Percentiles rank a stretch among this genome's conserved stretches.
These are phyloP conservation scores for Pezicula rhizophila DNA, from an alignment of 2,329 filamentous ascomycete genomes.

Conservation along the genomic window DNA sequence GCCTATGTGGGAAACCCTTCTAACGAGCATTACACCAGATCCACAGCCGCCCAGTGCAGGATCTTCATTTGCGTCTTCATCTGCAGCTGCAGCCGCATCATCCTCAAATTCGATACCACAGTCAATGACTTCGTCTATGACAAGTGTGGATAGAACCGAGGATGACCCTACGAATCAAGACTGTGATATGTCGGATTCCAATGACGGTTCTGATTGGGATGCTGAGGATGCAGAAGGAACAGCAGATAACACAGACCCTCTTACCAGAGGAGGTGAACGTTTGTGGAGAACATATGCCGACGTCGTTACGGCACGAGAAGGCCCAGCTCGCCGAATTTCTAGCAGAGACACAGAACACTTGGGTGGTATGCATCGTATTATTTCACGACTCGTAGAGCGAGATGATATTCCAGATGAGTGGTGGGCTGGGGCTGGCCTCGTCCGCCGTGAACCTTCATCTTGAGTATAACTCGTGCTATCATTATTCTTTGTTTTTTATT, in stretches of 20 bases:
- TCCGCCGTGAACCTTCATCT: constrained; percentile 34
- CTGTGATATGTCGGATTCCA: constrained; percentile 21
- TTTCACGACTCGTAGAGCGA: constrained; percentile 62
- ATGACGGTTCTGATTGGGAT: constrained; percentile 15
- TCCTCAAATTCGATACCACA: constrained; percentile 17
- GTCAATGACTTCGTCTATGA: constrained; percentile 23
- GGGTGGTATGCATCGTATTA: constrained; percentile 64
- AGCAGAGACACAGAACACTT: constrained; percentile 30
- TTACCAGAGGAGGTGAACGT: not conserved
- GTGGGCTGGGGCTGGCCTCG: constrained; percentile 67
- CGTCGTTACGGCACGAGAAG: constrained; percentile 25
- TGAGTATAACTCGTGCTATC: constrained; percentile 6
- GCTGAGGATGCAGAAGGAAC: constrained; percentile 31
- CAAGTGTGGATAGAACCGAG: constrained; percentile 15
- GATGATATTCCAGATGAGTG: constrained; percentile 77
- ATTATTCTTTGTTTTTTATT: not conserved
- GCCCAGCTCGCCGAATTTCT: constrained; percentile 26
- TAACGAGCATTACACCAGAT: constrained; percentile 76
- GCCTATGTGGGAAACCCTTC: constrained; percentile 71
- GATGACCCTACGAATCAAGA: constrained; percentile 15
- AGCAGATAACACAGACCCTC: constrained; percentile 16
- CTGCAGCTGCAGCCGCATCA: constrained; percentile 20
- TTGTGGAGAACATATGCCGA: constrained; percentile 1
- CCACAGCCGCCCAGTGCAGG: constrained; percentile 72
- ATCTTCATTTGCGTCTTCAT: constrained; percentile 61